Evolutionary conservation across 805 yeast species (phyloP).

Genomic region (Starmerella apis): DNA sequence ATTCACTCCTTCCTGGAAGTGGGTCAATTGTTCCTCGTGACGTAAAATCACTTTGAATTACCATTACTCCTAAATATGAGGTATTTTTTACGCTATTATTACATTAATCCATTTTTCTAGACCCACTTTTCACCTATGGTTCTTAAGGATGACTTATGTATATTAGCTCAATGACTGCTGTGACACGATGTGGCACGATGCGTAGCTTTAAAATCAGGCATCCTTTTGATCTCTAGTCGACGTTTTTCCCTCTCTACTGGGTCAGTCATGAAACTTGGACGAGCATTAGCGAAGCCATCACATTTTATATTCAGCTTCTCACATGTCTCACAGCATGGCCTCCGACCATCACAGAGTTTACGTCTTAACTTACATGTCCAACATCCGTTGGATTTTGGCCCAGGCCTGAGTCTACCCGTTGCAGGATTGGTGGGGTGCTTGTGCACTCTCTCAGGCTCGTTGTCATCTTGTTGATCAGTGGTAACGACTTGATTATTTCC

Average conservation of each 20-base stretch:
- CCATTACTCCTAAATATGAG: no score
- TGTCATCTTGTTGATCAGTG: no score
- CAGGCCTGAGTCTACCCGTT: background rate
- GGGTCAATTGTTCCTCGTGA: constrained; percentile 82
- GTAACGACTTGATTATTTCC: no score
- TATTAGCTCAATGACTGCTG: no score
- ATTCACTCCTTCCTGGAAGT: constrained; percentile 79
- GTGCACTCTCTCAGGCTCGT: no score
- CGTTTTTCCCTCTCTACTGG: background rate
- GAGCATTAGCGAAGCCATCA: constrained; percentile 10
- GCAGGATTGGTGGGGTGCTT: no score
- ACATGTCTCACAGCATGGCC: constrained; percentile 43
- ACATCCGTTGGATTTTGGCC: constrained; percentile 40
- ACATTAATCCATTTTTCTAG: no score
- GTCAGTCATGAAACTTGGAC: background rate
- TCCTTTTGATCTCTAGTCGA: background rate
- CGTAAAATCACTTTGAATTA: constrained; percentile 32
- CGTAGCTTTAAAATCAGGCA: background rate
- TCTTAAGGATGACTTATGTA: no score
- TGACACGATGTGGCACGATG: no score
- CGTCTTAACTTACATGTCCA: constrained; percentile 72
- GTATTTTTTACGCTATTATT: no score
- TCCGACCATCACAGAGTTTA: constrained; percentile 59
- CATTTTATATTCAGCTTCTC: background rate
- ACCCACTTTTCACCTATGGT: background rate